Evolutionary conservation across 805 yeast species (phyloP), one percentile per base, ranked within the genome.

Genomic region (Candida jianshihensis): DNA sequence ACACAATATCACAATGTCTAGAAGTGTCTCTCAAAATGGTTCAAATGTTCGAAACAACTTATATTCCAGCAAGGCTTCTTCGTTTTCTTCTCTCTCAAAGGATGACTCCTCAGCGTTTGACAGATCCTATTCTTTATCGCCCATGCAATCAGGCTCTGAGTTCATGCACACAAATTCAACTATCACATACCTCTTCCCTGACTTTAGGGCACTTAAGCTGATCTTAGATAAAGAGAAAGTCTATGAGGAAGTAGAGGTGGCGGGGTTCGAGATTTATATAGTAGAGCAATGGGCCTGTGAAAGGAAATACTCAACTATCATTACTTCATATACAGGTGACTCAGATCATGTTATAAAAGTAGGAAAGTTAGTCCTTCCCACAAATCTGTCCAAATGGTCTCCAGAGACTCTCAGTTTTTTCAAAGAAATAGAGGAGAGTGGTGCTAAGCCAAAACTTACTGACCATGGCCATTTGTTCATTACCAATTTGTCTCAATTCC

Each of bases 231-330:
- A 59, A 12, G 54, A 57, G 32, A 69, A 63, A 34, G 57, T 64
- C 40, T 73, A 68, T 25, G 73, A 72, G 31, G 69, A 66, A 36
- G 58, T 77, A 5, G 61, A 59, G 9, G 65, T 81, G 18, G 49
- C 65, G 1, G 97, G 98, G 2, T 87, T 82, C 54, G 97, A 92
- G 58, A 73, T 84, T 13, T 92, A 92, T 56, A 67, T 92, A 26
- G 95, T 90, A 10, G 97, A 92, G 56, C 97, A 90, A 57, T 92
- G 98, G 98, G 81, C 84, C 3, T 70, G 81, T 24, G 79, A 78
- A 40, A 66, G 97, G 31, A 66, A 72, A 29, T 62, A 76, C 11
- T 78, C 84, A 19, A 69, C 81, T 1, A 68, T 83, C 5, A 79
- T 90, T 14, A 76, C 92, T 1, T 75, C 90, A 1, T 92, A 73